Percentiles rank a stretch among this genome's conserved stretches.
Evolutionary conservation across 768 basidiomycete species (phyloP).

Genomic region (Kwoniella pini): DNA sequence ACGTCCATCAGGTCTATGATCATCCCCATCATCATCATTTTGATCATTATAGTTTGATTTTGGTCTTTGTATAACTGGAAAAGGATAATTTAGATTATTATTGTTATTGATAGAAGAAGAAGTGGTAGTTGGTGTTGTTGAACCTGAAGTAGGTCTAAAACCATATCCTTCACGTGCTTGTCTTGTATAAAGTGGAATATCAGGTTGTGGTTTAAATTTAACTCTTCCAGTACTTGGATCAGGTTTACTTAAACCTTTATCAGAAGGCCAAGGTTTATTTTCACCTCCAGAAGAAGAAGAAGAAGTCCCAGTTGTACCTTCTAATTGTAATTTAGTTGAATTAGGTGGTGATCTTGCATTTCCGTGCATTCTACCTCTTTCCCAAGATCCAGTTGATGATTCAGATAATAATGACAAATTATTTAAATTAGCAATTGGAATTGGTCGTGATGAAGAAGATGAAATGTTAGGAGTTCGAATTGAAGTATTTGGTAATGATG

Average conservation of each 20-base stretch:
- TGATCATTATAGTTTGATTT: constrained; percentile 19
- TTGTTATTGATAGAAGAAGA: neutral
- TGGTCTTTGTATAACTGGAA: constrained; percentile 1
- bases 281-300: neutral
- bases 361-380: constrained; percentile 40
- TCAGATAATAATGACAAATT: constrained; percentile 43
- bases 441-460: constrained; percentile 11
- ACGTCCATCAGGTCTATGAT: constrained; percentile 39
- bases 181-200: constrained; percentile 25
- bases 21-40: constrained; percentile 34
- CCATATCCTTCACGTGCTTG: constrained; percentile 72
- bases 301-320: no score
- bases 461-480: neutral
- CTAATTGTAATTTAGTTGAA: no score
- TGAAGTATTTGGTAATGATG: neutral
- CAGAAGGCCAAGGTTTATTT: constrained; percentile 18
- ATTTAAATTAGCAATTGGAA: constrained; percentile 26
- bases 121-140: constrained; percentile 56
- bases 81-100: constrained; percentile 9
- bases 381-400: constrained; percentile 53
- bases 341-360: constrained; percentile 42
- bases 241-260: constrained; percentile 9
- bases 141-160: constrained; percentile 71
- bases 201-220: constrained; percentile 16
- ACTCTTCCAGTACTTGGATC: constrained; percentile 16